Evolutionary conservation across 1,139 yeast genomes (phyloP).

Genomic region (Geotrichum cucujoidarum): DNA sequence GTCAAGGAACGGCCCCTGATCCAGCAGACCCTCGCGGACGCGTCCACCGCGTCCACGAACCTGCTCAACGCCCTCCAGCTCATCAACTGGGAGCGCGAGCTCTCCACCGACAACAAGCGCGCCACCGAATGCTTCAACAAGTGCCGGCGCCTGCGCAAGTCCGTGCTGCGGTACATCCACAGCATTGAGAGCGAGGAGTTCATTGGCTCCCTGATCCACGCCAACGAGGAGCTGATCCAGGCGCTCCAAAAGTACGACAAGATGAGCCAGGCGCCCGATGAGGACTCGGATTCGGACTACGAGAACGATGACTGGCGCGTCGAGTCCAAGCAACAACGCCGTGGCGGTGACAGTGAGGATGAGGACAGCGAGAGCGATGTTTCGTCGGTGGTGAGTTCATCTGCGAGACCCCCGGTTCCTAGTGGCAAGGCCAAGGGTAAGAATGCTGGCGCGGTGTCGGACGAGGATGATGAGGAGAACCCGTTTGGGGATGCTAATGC

Average conservation of each 20-base stretch:
- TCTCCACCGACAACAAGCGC: slow-evolving; percentile 58
- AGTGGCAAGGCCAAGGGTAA: slow-evolving; percentile 36
- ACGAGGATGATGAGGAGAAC: slow-evolving; percentile 39
- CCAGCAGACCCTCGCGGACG: slow-evolving; percentile 63
- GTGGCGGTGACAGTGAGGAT: slow-evolving; percentile 34
- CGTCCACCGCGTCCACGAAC: slow-evolving; percentile 71
- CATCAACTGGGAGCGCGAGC: slow-evolving; percentile 46
- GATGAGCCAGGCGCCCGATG: slow-evolving; percentile 46
- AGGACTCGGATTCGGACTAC: slow-evolving; percentile 42
- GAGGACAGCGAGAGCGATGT: slow-evolving; percentile 20
- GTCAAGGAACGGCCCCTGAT: slow-evolving; percentile 72
- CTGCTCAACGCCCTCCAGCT: slow-evolving; percentile 59
- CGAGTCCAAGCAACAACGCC: slow-evolving; percentile 31
- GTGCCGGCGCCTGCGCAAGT: slow-evolving; percentile 72
- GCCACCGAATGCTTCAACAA: slow-evolving; percentile 61
- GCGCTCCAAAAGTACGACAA: slow-evolving; percentile 68
- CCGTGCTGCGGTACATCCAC: slow-evolving; percentile 75
- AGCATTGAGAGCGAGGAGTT: slow-evolving; percentile 75
- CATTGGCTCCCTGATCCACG: slow-evolving; percentile 76
- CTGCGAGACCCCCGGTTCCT: neutral
- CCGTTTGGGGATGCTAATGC: slow-evolving; percentile 68
- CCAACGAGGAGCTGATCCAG: slow-evolving; percentile 81
- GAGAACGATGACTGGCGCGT: slow-evolving; percentile 28
- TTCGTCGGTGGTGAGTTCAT: slow-evolving; percentile 30
- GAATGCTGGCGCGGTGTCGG: slow-evolving; percentile 26